These are phyloP conservation scores for Hirsutella thompsonii DNA, from an alignment of 2,329 filamentous ascomycete species.

Conservation along the genomic window DNA sequence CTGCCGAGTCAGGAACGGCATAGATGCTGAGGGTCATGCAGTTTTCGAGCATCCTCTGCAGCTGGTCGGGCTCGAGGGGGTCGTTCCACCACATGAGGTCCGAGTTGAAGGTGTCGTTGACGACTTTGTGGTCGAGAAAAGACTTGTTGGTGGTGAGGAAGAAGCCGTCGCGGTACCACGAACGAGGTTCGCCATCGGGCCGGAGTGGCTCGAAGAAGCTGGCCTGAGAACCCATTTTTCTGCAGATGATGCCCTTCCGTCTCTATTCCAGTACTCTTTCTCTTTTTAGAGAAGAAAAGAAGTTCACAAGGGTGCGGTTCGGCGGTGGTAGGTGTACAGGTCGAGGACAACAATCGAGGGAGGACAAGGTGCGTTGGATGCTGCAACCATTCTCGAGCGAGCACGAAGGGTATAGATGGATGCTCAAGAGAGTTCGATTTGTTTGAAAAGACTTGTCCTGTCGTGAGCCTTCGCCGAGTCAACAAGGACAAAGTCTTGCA, in stretches of 20 bases:
- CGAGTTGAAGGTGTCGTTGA: conserved; percentile 42
- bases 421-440: no score
- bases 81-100: conserved; percentile 51
- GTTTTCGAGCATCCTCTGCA: conserved; percentile 40
- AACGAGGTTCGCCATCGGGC: conserved; percentile 20
- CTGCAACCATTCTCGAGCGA: conserved; percentile 6
- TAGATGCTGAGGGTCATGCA: conserved; percentile 51
- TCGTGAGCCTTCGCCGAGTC: no score
- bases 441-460: no score
- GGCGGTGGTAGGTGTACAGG: conserved; percentile 3
- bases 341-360: conserved; percentile 2
- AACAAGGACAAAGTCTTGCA: no score
- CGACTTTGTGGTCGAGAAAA: conserved; percentile 37
- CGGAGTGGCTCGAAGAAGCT: conserved; percentile 8
- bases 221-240: conserved; percentile 9
- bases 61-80: conserved; percentile 30
- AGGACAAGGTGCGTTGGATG: background rate
- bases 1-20: conserved; percentile 22
- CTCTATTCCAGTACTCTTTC: no score
- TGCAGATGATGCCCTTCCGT: no score
- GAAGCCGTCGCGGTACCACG: conserved; percentile 41
- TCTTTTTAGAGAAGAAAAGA: no score
- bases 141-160: conserved; percentile 47
- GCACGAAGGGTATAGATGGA: background rate
- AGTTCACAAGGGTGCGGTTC: conserved; percentile 2